These are phyloP conservation scores for Capsicum chinense DNA, from an alignment of 257 asterid genomes.

Conservation along the genomic window DNA sequence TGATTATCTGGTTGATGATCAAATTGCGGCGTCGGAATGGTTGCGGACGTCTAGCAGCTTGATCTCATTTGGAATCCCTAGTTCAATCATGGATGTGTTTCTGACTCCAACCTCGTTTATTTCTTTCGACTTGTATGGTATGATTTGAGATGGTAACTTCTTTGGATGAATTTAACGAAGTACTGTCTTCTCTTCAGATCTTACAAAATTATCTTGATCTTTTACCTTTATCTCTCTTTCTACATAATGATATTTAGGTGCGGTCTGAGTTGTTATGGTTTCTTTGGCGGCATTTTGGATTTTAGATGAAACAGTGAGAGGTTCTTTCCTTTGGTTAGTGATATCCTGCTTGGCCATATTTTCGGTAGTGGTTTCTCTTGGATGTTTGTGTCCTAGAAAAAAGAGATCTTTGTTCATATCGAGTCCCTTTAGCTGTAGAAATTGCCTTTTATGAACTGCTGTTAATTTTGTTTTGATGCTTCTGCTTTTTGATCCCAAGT, in stretches of 20 bases:
- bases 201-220: background rate
- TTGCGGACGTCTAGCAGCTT: too few species aligned
- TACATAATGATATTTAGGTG: background rate
- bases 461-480: background rate
- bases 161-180: background rate
- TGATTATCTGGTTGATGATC: background rate
- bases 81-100: background rate
- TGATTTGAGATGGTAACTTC: background rate
- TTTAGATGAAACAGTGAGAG: too few species aligned
- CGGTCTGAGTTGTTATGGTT: background rate
- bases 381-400: background rate
- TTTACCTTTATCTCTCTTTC: background rate
- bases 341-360: too few species aligned
- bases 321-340: too few species aligned
- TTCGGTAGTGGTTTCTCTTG: too few species aligned
- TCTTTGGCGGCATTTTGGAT: too few species aligned
- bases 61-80: background rate
- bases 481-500: background rate
- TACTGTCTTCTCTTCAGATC: too few species aligned
- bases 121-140: background rate
- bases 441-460: too few species aligned
- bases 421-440: too few species aligned
- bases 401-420: too few species aligned
- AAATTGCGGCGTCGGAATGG: too few species aligned
- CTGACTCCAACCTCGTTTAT: background rate